phyloP scores from a whole-genome alignment of 2,329 filamentous ascomycete genomes.

The Alternaria triticina region DNA sequence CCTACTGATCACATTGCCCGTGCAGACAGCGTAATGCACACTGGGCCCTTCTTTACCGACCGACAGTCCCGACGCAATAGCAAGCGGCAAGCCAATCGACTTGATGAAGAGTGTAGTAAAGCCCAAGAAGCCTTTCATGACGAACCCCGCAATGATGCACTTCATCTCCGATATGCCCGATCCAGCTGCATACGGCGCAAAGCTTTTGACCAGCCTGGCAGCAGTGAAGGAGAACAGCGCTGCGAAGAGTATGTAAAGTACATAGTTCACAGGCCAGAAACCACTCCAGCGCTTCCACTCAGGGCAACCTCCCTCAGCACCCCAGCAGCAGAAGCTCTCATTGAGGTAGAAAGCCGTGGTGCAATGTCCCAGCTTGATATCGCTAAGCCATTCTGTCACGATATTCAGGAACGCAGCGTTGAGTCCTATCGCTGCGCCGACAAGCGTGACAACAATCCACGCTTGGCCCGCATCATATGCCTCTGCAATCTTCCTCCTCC shows the following conservation, averaged over 20 bases:
- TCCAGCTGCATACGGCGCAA: constrained; percentile 93
- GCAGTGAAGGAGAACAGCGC: constrained; percentile 82
- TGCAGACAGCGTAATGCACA: constrained; percentile 98
- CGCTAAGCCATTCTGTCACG: constrained; percentile 93
- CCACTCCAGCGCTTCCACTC: constrained; percentile 92
- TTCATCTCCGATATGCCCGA: constrained; percentile 99
- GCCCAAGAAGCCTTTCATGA: constrained; percentile 98
- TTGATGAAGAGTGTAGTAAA: constrained; percentile 94
- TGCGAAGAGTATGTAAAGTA: constrained; percentile 86
- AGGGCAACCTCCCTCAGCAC: constrained; percentile 83
- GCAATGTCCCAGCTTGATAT: constrained; percentile 96
- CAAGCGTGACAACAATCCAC: constrained; percentile 96
- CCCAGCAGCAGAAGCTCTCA: constrained; percentile 98
- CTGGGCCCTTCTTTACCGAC: constrained; percentile 97
- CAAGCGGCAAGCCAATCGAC: constrained; percentile 85
- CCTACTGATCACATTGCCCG: constrained; percentile 92
- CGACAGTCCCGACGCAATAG: constrained; percentile 91
- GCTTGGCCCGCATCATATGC: constrained; percentile 96
- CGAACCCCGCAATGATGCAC: constrained; percentile 97
- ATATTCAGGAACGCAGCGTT: constrained; percentile 96
- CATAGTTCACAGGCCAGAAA: constrained; percentile 79
- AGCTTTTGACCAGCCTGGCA: constrained; percentile 84
- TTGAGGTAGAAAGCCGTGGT: constrained; percentile 96
- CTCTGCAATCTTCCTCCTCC: constrained; percentile 81
- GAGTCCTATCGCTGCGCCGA: constrained; percentile 88